Evolutionary conservation across 2,329 filamentous ascomycete species (phyloP).

Genomic region (Ophiostoma australiae): DNA sequence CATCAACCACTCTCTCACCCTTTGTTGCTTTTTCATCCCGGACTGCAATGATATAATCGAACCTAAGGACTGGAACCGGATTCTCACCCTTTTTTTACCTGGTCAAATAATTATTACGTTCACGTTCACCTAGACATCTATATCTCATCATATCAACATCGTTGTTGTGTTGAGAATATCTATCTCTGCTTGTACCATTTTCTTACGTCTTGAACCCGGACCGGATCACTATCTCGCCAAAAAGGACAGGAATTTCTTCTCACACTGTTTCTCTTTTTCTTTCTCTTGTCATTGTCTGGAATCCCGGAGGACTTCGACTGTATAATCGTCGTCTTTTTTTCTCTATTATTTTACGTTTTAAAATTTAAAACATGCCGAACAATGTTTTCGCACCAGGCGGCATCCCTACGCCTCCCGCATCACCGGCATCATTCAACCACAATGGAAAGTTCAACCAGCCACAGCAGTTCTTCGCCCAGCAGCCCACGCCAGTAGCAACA

Average conservation of each 20-base stretch:
- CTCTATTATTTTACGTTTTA: constrained; percentile 26
- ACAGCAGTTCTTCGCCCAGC: constrained; percentile 34
- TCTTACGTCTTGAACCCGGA: constrained; percentile 9
- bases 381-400: constrained; percentile 50
- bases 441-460: constrained; percentile 39
- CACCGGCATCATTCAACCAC: constrained; percentile 49
- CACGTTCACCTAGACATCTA: constrained; percentile 5
- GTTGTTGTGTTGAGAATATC: neutral
- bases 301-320: neutral
- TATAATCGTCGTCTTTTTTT: constrained; percentile 18
- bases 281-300: constrained; percentile 13
- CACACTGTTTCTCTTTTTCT: constrained; percentile 13
- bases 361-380: constrained; percentile 48
- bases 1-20: constrained; percentile 7
- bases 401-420: constrained; percentile 55
- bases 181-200: neutral
- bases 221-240: neutral
- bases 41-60: constrained; percentile 15
- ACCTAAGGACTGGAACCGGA: constrained; percentile 10
- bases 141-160: constrained; percentile 1
- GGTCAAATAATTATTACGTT: neutral
- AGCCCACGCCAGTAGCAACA: constrained; percentile 38
- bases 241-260: constrained; percentile 12
- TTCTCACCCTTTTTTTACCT: neutral
- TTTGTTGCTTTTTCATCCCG: constrained; percentile 29